These are phyloP conservation scores for Postia placenta DNA, from an alignment of 768 basidiomycete species.

Conservation along the genomic window DNA sequence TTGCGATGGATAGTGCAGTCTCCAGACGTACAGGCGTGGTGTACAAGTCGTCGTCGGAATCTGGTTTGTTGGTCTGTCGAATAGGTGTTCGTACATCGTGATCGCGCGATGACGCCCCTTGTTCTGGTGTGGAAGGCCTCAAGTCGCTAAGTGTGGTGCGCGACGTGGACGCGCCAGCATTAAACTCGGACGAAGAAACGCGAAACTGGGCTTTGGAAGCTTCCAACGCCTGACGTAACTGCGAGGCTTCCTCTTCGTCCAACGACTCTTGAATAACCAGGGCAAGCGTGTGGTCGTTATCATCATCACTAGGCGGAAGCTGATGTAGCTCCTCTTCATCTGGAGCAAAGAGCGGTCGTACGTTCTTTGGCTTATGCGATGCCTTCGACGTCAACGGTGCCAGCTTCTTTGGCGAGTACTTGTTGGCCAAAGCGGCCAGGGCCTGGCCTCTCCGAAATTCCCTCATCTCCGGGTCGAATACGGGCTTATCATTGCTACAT, in stretches of 20 bases:
- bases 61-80: constrained; percentile 4
- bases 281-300: constrained; percentile 52
- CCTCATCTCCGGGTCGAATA: constrained; percentile 55
- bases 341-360: constrained; percentile 46
- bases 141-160: constrained; percentile 3
- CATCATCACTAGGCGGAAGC: constrained; percentile 22
- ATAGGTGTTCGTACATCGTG: background rate
- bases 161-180: constrained; percentile 14
- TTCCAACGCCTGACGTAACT: constrained; percentile 23
- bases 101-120: background rate
- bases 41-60: constrained; percentile 38
- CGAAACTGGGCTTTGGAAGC: constrained; percentile 17
- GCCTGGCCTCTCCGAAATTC: constrained; percentile 58
- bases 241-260: constrained; percentile 30
- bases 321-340: constrained; percentile 40
- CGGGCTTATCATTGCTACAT: constrained; percentile 13
- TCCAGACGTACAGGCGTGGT: constrained; percentile 53
- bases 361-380: constrained; percentile 28
- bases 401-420: constrained; percentile 36
- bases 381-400: constrained; percentile 26
- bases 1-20: constrained; percentile 62
- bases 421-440: constrained; percentile 48
- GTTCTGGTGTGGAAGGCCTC: constrained; percentile 3
- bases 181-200: background rate
- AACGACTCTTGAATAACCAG: constrained; percentile 61